Base-by-base conservation (phyloP, 2,329 filamentous ascomycete species). In the Microdochium bolleyi region DNA sequence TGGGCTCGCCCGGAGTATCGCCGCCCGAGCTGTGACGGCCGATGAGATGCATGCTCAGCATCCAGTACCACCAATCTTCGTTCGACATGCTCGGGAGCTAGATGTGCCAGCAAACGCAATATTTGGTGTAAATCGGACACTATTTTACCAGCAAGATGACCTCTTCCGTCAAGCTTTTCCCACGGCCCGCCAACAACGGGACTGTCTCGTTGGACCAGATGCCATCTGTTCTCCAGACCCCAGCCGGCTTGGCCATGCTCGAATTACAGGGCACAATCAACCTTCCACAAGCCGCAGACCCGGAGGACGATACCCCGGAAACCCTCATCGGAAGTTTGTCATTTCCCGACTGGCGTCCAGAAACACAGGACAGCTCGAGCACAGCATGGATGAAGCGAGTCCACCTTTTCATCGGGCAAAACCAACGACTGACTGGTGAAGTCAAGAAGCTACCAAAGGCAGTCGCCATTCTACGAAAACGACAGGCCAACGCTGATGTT, bases 221-320 rank as follows among this genome's bases (percentile, higher is more conserved):
- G 3, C 94, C 94, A 1, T 69, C 79, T n/a, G 77, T 96, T 56
- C 81, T 97, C 16, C 88, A 92, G 61, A 96, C 92, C 1, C 94
- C 94, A 0, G 85, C 88, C 0, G 94, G 94, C 50, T 81, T 96
- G 41, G 92, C 92, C 19, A 77, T 99, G 48, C 76, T 99, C 53
- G 94, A 97, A 72, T 82, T 99, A 14, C 94, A 99, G 74, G 94
- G 92, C 56, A 89, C 83, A 14, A 85, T 99, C 71, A 92, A 95
- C 68, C 75, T 91, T 1, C 85, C 89, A 8, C 57, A 71, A 2
- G 59, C 66, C 27, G 60, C 65, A n/a, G 62, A 69, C 24, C 57
- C 60, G 10, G 60, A 72, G 51, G 58, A 67, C 24, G 57, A 65
- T 22, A 49, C 64, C 4, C 56, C 70, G 34, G 64, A 66, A 51